Evolutionary conservation across 2,329 filamentous ascomycete species (phyloP).

Genomic region (Microthyrium microscopicum): DNA sequence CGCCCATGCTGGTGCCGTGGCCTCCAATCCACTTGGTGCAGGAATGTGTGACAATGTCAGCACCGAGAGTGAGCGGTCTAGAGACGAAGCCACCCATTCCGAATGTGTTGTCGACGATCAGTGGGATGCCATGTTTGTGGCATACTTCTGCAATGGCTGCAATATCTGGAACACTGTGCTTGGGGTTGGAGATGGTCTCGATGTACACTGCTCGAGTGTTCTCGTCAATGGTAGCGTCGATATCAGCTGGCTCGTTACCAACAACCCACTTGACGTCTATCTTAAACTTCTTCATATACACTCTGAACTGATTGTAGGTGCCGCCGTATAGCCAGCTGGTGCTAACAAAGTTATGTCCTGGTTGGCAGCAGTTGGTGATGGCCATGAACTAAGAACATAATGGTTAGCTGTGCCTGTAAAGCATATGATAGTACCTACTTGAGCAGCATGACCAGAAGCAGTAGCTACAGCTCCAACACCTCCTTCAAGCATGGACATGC

Average conservation of each 20-base stretch:
- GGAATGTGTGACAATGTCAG: constrained; percentile 14
- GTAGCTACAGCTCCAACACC: constrained; percentile 22
- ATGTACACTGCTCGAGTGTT: constrained; percentile 13
- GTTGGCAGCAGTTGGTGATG: constrained; percentile 20
- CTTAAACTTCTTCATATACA: constrained; percentile 23
- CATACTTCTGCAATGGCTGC: constrained; percentile 11
- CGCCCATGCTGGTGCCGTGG: constrained; percentile 16
- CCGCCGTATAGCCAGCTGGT: constrained; percentile 23
- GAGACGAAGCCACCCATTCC: constrained; percentile 14
- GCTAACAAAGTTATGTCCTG: constrained; percentile 21
- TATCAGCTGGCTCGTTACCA: constrained; percentile 13
- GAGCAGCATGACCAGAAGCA: constrained; percentile 21
- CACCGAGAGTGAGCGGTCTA: constrained; percentile 13
- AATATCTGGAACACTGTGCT: constrained; percentile 13
- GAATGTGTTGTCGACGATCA: constrained; percentile 16
- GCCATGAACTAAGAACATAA: constrained; percentile 26
- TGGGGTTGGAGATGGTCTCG: constrained; percentile 15
- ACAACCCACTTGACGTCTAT: constrained; percentile 23
- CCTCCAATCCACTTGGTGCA: constrained; percentile 18
- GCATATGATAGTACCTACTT: constrained; percentile 5
- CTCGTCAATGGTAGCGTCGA: constrained; percentile 11
- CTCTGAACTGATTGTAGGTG: constrained; percentile 23
- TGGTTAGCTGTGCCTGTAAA: not conserved
- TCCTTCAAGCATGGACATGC: constrained; percentile 23
- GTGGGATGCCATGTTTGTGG: constrained; percentile 12